Conservation (phyloP, 2,329 filamentous ascomycete genomes). For the Leptographium wingfieldii region DNA sequence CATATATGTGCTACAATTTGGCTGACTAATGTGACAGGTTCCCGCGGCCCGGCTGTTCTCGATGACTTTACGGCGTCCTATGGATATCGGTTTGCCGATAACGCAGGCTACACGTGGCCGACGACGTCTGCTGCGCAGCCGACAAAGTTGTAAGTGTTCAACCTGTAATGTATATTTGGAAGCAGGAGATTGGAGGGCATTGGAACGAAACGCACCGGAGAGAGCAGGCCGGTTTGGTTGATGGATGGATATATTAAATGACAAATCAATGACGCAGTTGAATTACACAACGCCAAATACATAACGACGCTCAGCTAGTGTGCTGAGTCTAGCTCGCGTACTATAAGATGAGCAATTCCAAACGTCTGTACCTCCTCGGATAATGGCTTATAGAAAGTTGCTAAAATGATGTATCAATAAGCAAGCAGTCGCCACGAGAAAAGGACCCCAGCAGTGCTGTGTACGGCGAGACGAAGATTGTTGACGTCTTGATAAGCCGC, state of each 20-base stretch:
- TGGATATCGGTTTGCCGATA: conserved; percentile 97
- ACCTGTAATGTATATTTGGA: background rate
- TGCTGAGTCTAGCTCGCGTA: background rate
- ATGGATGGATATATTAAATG: conserved; percentile 2
- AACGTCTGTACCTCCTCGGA: background rate
- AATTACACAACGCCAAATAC: background rate
- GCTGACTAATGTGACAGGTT: conserved; percentile 44
- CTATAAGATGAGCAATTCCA: background rate
- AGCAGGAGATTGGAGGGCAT: background rate
- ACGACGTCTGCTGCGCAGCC: conserved; percentile 51
- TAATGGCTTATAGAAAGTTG: background rate
- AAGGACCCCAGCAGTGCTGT: too few relatives aligned
- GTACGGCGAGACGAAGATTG: too few relatives aligned
- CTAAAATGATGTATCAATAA: too few relatives aligned
- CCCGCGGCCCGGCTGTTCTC: conserved; percentile 86
- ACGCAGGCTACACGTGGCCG: conserved; percentile 91
- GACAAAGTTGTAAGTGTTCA: conserved; percentile 64
- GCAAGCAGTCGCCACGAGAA: too few relatives aligned
- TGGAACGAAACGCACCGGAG: background rate
- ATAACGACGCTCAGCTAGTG: background rate
- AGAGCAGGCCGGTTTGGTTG: background rate
- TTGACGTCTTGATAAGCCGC: too few relatives aligned
- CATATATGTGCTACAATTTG: background rate
- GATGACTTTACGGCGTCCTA: conserved; percentile 98
- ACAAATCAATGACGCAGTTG: conserved; percentile 6